A percentile compares a stretch with the other conserved stretches of the same genome.
phyloP scores from a whole-genome alignment of 225 moss, liverwort and hornwort genomes.

The Marchantia paleacea region DNA sequence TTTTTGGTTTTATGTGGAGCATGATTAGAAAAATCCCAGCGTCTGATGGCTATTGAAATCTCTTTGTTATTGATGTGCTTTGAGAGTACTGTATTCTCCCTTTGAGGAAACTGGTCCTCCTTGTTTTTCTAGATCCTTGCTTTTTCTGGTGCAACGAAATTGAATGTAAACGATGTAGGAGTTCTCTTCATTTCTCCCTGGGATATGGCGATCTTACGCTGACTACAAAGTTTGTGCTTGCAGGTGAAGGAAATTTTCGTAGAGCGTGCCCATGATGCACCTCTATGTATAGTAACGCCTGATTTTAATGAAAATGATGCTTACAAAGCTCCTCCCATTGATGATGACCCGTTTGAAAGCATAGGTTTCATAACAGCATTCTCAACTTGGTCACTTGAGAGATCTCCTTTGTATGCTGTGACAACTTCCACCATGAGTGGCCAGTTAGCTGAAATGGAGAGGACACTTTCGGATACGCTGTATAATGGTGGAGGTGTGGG shows the following conservation, averaged over 20 bases:
- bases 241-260: conserved; percentile 51
- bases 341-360: conserved; percentile 61
- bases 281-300: conserved; percentile 61
- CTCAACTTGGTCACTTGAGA: conserved; percentile 59
- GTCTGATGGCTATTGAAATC: neutral
- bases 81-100: neutral
- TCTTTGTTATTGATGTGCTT: too few species aligned
- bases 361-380: conserved; percentile 67
- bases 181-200: neutral
- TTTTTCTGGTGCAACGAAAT: neutral
- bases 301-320: conserved; percentile 55
- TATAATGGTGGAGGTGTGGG: conserved; percentile 31
- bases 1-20: too few species aligned
- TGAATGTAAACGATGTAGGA: neutral
- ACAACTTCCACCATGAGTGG: conserved; percentile 51
- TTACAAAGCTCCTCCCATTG: conserved; percentile 50
- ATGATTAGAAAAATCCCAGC: too few species aligned
- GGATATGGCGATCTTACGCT: neutral
- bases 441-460: conserved; percentile 58
- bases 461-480: conserved; percentile 47
- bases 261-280: conserved; percentile 57
- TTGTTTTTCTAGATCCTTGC: neutral
- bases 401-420: conserved; percentile 44
- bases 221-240: conserved; percentile 7
- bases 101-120: neutral